A percentile compares a stretch with the other conserved stretches of the same genome.
Conservation (phyloP, 768 basidiomycete genomes). For the Butyriboletus loyo region DNA sequence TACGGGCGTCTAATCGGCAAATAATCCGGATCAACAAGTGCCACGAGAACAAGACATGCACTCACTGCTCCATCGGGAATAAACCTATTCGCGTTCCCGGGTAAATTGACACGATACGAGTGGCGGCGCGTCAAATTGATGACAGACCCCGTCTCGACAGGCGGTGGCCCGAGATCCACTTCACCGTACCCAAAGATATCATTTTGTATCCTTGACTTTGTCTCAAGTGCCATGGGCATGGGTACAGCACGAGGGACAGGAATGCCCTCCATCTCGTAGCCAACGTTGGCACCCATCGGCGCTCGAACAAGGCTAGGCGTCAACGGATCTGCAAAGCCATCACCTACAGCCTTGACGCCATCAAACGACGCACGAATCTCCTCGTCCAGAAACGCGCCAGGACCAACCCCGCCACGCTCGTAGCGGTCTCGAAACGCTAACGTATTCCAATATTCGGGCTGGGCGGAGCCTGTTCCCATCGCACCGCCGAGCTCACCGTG, state of each 20-base stretch:
- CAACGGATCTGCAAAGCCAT: neutral
- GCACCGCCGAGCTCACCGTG: neutral
- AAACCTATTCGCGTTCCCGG: neutral
- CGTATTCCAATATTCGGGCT: neutral
- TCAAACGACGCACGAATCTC: constrained; percentile 22
- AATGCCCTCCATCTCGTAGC: constrained; percentile 2
- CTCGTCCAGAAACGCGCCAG: constrained; percentile 17
- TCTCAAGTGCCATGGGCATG: neutral
- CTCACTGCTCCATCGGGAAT: constrained; percentile 6
- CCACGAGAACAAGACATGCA: neutral
- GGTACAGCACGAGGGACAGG: constrained; percentile 6
- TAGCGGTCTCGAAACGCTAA: constrained; percentile 5
- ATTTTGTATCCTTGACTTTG: neutral
- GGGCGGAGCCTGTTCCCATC: neutral
- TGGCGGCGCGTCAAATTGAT: neutral
- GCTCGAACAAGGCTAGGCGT: neutral
- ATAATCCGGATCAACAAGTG: neutral
- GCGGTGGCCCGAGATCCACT: neutral
- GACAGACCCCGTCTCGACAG: no score
- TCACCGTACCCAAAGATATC: neutral
- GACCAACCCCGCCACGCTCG: neutral
- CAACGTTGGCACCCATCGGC: neutral
- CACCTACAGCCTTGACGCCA: neutral
- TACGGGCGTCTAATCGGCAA: neutral
- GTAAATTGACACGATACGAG: neutral